Conservation (phyloP, 306 rosid species). For the Cucurbita argyrosperma region DNA sequence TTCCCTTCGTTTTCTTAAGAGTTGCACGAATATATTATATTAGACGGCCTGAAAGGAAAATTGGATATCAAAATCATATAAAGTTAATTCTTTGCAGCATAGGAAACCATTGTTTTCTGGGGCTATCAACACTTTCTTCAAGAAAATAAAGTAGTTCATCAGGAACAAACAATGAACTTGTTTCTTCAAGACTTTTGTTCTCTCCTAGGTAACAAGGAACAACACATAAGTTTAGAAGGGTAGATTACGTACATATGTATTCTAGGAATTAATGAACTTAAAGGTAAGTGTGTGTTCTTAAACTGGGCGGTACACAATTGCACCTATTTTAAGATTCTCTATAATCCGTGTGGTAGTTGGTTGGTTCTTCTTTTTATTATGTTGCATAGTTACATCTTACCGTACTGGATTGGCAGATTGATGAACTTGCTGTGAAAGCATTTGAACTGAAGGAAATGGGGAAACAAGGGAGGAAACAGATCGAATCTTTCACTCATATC, state of each 20-base stretch:
- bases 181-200: neutral
- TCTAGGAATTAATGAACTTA: neutral
- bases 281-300: neutral
- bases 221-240: neutral
- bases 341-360: neutral
- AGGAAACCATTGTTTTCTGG: neutral
- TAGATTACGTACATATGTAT: neutral
- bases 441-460: constrained; percentile 24
- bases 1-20: no score
- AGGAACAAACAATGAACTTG: neutral
- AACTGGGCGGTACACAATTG: neutral
- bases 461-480: constrained; percentile 34
- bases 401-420: constrained; percentile 39
- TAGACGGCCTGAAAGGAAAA: neutral
- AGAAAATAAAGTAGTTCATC: neutral
- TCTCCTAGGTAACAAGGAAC: neutral
- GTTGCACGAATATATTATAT: no score
- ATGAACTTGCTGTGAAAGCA: constrained; percentile 63
- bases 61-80: neutral
- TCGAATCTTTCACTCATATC: constrained; percentile 40
- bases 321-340: neutral
- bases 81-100: neutral
- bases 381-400: neutral
- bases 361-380: neutral
- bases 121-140: neutral